A percentile compares a stretch with the other conserved stretches of the same genome.
These are phyloP conservation scores for Brassica hybrid DNA, from an alignment of 441 rosid genomes.

Conservation along the genomic window DNA sequence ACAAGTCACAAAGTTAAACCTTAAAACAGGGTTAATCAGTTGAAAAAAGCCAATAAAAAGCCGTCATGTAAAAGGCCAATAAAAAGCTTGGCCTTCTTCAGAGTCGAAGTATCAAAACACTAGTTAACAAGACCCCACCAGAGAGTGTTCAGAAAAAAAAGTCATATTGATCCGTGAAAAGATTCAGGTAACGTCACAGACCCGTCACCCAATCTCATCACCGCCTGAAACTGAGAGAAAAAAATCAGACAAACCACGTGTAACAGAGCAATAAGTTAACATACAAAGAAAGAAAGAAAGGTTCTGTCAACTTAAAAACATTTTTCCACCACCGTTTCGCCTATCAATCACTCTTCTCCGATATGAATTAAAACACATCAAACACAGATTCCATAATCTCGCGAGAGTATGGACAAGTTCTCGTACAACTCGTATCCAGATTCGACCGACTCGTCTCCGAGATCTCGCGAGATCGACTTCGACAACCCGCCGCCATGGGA, in stretches of 20 bases:
- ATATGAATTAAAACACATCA: background rate
- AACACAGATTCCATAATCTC: background rate
- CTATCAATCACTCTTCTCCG: conserved; percentile 17
- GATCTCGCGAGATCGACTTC: conserved; percentile 88
- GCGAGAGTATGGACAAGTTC: conserved; percentile 63
- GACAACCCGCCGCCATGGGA: conserved; percentile 88
- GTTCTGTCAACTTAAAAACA: conserved; percentile 37
- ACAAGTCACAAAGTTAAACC: no score
- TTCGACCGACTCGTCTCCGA: conserved; percentile 84
- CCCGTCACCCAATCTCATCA: conserved; percentile 21
- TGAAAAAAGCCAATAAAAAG: background rate
- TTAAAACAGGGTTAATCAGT: no score
- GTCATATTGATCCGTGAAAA: conserved; percentile 27
- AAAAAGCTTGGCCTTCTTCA: conserved; percentile 15
- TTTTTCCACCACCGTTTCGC: conserved; percentile 29
- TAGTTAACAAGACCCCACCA: conserved; percentile 19
- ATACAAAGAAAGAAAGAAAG: background rate
- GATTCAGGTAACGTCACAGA: conserved; percentile 28
- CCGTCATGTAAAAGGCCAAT: background rate
- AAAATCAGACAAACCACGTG: conserved; percentile 37
- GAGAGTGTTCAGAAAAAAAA: conserved; percentile 5
- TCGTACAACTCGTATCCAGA: conserved; percentile 75
- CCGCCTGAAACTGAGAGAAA: conserved; percentile 15
- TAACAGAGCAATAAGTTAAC: conserved; percentile 27
- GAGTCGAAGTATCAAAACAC: conserved; percentile 33